These are phyloP conservation scores for Psidium guajava DNA, from an alignment of 345 rosid genomes.

Conservation along the genomic window DNA sequence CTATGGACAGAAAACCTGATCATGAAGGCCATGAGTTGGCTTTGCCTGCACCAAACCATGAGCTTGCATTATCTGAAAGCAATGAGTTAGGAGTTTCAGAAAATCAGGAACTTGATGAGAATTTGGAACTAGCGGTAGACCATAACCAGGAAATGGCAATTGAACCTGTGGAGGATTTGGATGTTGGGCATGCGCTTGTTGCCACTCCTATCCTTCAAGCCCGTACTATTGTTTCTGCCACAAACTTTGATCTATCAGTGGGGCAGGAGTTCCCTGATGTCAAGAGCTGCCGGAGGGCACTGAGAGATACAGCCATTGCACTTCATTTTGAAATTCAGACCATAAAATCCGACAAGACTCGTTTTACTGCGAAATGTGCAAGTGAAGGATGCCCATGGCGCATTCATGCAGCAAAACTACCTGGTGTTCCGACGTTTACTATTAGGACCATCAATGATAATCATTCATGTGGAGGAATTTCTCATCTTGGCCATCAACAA, in stretches of 20 bases:
- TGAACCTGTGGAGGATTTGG: conserved; percentile 25
- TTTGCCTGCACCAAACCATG: conserved; percentile 21
- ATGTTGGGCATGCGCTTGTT: conserved; percentile 28
- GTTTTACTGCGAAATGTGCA: conserved; percentile 98
- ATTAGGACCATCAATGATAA: conserved; percentile 82
- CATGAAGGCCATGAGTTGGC: conserved; percentile 37
- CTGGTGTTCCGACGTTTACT: conserved; percentile 95
- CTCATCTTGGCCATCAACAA: conserved; percentile 96
- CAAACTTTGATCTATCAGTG: conserved; percentile 54
- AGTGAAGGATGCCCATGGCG: conserved; percentile 92
- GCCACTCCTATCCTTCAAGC: conserved; percentile 47
- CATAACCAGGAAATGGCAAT: conserved; percentile 50
- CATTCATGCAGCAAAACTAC: conserved; percentile 95
- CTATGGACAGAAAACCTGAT: conserved; percentile 42
- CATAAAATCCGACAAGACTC: conserved; percentile 94
- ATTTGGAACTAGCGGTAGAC: conserved; percentile 43
- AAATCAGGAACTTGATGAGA: conserved; percentile 63
- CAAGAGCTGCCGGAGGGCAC: conserved; percentile 87
- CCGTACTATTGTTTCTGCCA: conserved; percentile 36
- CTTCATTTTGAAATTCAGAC: conserved; percentile 98
- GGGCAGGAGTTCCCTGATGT: conserved; percentile 99
- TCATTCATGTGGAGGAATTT: conserved; percentile 88
- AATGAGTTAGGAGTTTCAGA: conserved; percentile 52
- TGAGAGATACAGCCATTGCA: conserved; percentile 93
- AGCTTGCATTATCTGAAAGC: conserved; percentile 38